Conservation (phyloP, 2,329 filamentous ascomycete genomes). For the Aspergillus ochraceus region DNA sequence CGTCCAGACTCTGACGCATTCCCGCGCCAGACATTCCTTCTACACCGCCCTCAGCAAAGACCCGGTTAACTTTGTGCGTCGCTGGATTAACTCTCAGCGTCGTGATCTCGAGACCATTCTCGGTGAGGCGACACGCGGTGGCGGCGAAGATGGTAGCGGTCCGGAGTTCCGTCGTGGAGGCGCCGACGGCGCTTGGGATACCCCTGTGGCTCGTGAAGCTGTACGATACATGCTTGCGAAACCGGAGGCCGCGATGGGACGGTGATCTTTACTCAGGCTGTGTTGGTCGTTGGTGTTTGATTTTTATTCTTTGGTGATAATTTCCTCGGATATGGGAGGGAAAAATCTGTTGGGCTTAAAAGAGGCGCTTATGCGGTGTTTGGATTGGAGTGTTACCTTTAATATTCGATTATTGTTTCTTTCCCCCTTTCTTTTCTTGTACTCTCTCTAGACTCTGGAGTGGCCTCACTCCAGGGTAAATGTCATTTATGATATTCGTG, state of each 20-base stretch:
- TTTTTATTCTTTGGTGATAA: neutral
- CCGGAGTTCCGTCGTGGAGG: constrained; percentile 52
- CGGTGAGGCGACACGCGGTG: constrained; percentile 69
- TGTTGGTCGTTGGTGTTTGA: neutral
- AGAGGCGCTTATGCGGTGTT: constrained; percentile 28
- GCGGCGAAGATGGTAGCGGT: constrained; percentile 54
- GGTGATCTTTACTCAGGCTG: constrained; percentile 6
- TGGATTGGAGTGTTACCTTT: constrained; percentile 18
- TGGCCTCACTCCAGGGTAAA: neutral
- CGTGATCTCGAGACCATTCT: constrained; percentile 85
- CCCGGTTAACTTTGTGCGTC: constrained; percentile 77
- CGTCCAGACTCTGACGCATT: constrained; percentile 77
- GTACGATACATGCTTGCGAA: constrained; percentile 62
- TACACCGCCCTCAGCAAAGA: constrained; percentile 76
- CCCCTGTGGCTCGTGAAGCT: constrained; percentile 60
- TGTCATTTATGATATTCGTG: neutral
- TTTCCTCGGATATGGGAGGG: neutral
- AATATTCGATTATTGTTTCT: constrained; percentile 6
- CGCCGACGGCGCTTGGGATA: constrained; percentile 63
- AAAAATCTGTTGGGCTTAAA: constrained; percentile 5
- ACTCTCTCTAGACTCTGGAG: neutral
- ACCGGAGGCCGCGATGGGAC: constrained; percentile 36
- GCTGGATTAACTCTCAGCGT: constrained; percentile 90
- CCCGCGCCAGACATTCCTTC: constrained; percentile 89
- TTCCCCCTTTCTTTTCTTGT: neutral